Evolutionary conservation across 1,284 basidiomycete genomes (phyloP).

Genomic region (Peniophora sp.): DNA sequence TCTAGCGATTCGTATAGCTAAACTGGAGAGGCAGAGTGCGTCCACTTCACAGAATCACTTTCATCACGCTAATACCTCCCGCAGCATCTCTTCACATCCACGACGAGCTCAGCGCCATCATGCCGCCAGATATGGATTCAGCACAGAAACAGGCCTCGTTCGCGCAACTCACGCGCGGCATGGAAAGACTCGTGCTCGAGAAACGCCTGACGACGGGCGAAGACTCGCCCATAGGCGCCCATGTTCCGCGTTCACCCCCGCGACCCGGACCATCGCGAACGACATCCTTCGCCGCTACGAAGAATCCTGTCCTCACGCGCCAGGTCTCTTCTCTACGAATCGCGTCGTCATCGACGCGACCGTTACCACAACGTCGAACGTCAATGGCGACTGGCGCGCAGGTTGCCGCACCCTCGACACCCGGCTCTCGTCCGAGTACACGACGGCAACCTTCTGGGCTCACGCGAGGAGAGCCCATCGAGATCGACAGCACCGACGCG

Average conservation of each 20-base stretch:
- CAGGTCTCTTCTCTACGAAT: background rate
- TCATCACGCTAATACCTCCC: background rate
- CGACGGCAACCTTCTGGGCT: too few relatives aligned
- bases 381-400: too few relatives aligned
- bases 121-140: slow-evolving; percentile 4
- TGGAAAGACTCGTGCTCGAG: slow-evolving; percentile 60
- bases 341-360: background rate
- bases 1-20: background rate
- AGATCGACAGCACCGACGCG: too few relatives aligned
- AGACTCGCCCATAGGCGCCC: slow-evolving; percentile 21
- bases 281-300: background rate
- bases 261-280: background rate
- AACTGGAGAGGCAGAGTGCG: background rate
- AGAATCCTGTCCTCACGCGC: background rate
- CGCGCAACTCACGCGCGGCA: slow-evolving; percentile 37
- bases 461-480: too few relatives aligned
- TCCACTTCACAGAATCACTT: background rate
- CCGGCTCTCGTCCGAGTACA: too few relatives aligned
- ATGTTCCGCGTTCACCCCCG: background rate
- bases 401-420: too few relatives aligned
- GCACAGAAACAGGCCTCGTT: slow-evolving; percentile 25
- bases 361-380: too few relatives aligned
- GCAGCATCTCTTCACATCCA: background rate
- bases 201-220: slow-evolving; percentile 47
- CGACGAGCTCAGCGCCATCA: slow-evolving; percentile 3